Evolutionary conservation across 1,284 basidiomycete genomes (phyloP).

Genomic region (Ceratobasidium sp.): DNA sequence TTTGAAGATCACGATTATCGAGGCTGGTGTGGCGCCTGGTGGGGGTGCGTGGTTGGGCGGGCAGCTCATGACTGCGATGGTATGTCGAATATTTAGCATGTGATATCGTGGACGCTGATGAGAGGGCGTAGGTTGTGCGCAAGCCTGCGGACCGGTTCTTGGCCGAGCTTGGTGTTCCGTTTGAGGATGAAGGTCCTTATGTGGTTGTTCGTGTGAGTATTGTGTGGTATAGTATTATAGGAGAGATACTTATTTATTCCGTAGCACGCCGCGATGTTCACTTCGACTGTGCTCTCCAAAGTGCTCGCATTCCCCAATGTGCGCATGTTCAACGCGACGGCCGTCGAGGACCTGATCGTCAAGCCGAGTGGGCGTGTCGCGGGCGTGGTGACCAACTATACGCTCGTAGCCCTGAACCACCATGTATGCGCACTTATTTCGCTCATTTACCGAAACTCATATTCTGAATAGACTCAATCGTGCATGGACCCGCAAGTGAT

Average conservation of each 20-base stretch:
- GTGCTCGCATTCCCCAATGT: constrained; percentile 81
- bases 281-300: constrained; percentile 79
- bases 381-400: constrained; percentile 91
- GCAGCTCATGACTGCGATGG: constrained; percentile 88
- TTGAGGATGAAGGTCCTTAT: constrained; percentile 83
- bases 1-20: constrained; percentile 67
- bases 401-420: constrained; percentile 82
- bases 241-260: not conserved
- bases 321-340: constrained; percentile 78
- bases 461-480: constrained; percentile 59
- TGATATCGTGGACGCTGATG: not conserved
- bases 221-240: not conserved
- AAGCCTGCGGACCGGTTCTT: constrained; percentile 85
- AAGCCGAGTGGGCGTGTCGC: constrained; percentile 77
- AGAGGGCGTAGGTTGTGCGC: constrained; percentile 68
- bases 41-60: constrained; percentile 82
- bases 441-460: constrained; percentile 4
- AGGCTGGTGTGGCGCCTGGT: constrained; percentile 64
- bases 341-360: constrained; percentile 80
- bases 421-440: constrained; percentile 59
- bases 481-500: constrained; percentile 92
- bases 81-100: constrained; percentile 49
- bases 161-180: constrained; percentile 76
- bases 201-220: constrained; percentile 66
- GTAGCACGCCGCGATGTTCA: constrained; percentile 82